phyloP scores from a whole-genome alignment of 139 green algal species.

The Picochlorum sp. region DNA sequence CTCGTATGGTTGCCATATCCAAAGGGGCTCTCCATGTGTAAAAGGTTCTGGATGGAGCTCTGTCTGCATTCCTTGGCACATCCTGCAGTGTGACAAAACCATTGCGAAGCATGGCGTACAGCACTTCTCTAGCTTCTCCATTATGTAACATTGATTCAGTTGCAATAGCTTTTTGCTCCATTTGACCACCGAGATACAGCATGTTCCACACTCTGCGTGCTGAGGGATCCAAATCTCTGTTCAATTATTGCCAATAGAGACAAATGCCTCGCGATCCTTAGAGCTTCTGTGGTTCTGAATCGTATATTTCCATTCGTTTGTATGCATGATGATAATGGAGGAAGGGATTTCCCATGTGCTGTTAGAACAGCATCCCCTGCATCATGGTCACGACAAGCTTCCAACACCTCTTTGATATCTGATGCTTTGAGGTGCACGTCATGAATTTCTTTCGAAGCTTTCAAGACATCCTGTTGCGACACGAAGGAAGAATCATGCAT shows the following conservation, averaged over 20 bases:
- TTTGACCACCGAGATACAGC: conserved; percentile 46
- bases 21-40: conserved; percentile 67
- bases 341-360: no score
- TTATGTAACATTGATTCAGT: conserved; percentile 54
- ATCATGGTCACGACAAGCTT: not conserved
- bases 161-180: conserved; percentile 82
- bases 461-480: not conserved
- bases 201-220: conserved; percentile 70
- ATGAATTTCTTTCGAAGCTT: not conserved
- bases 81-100: conserved; percentile 60
- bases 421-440: not conserved
- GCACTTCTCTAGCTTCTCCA: conserved; percentile 62
- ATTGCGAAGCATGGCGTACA: conserved; percentile 74
- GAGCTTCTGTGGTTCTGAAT: conserved; percentile 9
- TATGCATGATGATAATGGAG: no score
- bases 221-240: conserved; percentile 41
- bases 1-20: conserved; percentile 2
- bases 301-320: no score
- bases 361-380: no score
- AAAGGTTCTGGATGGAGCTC: conserved; percentile 67
- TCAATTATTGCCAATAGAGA: conserved; percentile 42
- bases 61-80: conserved; percentile 65
- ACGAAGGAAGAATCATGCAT: no score
- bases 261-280: conserved; percentile 19
- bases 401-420: not conserved